Evolutionary conservation across 2,329 filamentous ascomycete genomes (phyloP), one percentile per base, ranked within the genome.

Genomic region (Dothistroma pini): DNA sequence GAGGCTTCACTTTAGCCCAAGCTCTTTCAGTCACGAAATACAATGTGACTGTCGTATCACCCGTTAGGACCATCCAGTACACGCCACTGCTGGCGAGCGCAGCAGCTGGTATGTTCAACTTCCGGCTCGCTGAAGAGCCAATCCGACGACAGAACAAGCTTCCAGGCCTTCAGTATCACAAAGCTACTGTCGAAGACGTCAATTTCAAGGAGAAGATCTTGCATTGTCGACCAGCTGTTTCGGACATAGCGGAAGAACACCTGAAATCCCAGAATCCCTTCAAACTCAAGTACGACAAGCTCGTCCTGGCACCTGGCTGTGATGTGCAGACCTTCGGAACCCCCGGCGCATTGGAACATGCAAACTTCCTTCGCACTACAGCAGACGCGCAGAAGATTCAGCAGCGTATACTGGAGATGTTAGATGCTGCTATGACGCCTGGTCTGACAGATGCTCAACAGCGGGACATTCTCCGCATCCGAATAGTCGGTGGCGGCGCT

Each of bases 81-180:
- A 81, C 78, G 0, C 78, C 79, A 8, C 70, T 80, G 2, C 73
- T 81, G 7, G 77, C 78, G 11, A 77, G 75, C 53, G 78, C 77
- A 21, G 78, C 79, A 8, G 77, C 76, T 50, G 77, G 76, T 0
- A 72, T 79, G 32, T 80, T 79, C 71, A 74, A 79, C 19, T 44
- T 48, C 16, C 52, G 76, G 22, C 72, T 80, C 1, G 78, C 78
- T 21, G 78, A 80, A 63, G 78, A 80, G 64, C 77, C 78, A 0
- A 67, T 80, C 6, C 72, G 77, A 11, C 69, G 75, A 21, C 71
- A 74, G 44, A 66, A 70, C 35, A 67, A 72, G 8, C 50, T 54
- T 8, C 62, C 64, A 19, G 60, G 52, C 25, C 58, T 69, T 10
- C 31, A 58, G 19, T 69, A 69, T 55, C 71, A 76, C 69, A 79